Evolutionary conservation across 495 filamentous ascomycete genomes (phyloP).

Genomic region (Talaromyces adpressus): DNA sequence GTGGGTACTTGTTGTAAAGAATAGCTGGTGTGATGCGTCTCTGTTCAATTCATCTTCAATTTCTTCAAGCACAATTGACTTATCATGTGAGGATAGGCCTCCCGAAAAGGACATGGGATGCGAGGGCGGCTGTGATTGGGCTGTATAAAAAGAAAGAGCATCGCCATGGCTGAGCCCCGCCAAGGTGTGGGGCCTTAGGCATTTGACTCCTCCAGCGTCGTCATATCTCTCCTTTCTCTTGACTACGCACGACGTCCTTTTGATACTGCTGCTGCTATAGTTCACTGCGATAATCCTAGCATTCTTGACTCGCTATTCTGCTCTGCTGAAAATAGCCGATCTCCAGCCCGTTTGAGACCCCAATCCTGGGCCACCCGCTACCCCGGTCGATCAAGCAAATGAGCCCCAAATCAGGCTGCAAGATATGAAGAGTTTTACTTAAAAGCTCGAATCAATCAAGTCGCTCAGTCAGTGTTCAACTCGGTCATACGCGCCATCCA

Average conservation of each 20-base stretch:
- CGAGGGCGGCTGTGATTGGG: neutral
- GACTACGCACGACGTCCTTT: neutral
- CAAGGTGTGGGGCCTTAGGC: neutral
- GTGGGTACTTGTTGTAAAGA: too few relatives aligned
- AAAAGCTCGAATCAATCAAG: neutral
- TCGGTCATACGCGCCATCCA: neutral
- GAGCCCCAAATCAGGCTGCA: slow-evolving; percentile 2
- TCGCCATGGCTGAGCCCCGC: neutral
- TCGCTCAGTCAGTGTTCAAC: neutral
- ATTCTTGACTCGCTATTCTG: neutral
- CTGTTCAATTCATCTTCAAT: too few relatives aligned
- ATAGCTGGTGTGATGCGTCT: too few relatives aligned
- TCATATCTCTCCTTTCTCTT: neutral
- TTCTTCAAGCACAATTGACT: too few relatives aligned
- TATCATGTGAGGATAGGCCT: too few relatives aligned
- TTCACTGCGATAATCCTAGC: neutral
- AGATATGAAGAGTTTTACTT: neutral
- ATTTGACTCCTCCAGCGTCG: neutral
- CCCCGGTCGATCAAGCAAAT: neutral
- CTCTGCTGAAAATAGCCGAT: neutral
- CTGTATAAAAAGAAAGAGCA: neutral
- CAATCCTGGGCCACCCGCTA: neutral
- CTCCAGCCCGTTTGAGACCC: neutral
- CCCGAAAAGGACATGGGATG: neutral
- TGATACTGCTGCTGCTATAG: neutral